These are phyloP conservation scores for Sporothrix brasiliensis DNA, from an alignment of 2,329 filamentous ascomycete species.

Conservation along the genomic window DNA sequence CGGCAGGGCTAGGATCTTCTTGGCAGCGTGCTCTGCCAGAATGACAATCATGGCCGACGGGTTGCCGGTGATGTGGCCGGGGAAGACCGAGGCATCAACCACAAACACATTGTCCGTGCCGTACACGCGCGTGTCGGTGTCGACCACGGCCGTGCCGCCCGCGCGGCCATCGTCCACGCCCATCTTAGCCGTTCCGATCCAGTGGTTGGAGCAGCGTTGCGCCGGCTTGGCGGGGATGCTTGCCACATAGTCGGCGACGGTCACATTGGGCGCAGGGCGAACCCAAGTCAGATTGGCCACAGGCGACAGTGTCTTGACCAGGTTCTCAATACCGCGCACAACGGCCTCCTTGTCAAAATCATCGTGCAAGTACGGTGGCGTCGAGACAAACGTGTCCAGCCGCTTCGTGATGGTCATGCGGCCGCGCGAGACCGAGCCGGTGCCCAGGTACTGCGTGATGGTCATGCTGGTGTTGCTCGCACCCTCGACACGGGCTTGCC, in stretches of 20 bases:
- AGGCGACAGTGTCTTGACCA: constrained; percentile 57
- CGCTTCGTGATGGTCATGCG: constrained; percentile 61
- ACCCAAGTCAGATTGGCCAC: constrained; percentile 60
- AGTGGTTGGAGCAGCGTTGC: constrained; percentile 54
- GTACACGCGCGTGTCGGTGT: constrained; percentile 65
- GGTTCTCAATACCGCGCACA: constrained; percentile 64
- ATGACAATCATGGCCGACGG: constrained; percentile 61
- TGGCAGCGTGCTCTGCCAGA: constrained; percentile 59
- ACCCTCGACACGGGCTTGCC: constrained; percentile 51
- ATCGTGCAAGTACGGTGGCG: constrained; percentile 62
- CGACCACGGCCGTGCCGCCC: constrained; percentile 63
- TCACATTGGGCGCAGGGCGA: constrained; percentile 55
- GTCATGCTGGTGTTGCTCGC: constrained; percentile 47
- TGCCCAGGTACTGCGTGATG: constrained; percentile 65
- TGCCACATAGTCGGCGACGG: constrained; percentile 60
- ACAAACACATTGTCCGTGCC: constrained; percentile 67
- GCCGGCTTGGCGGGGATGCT: constrained; percentile 47
- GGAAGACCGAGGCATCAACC: constrained; percentile 60
- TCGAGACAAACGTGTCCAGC: constrained; percentile 61
- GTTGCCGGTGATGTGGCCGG: constrained; percentile 61
- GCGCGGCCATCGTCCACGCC: constrained; percentile 58
- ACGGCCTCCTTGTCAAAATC: constrained; percentile 64
- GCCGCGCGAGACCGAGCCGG: constrained; percentile 64
- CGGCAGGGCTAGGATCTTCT: constrained; percentile 52
- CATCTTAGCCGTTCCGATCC: constrained; percentile 64